Percentiles rank a stretch among this genome's conserved stretches.
Evolutionary conservation across 1,284 basidiomycete genomes (phyloP).

Genomic region (Rhodotorula sp.): DNA sequence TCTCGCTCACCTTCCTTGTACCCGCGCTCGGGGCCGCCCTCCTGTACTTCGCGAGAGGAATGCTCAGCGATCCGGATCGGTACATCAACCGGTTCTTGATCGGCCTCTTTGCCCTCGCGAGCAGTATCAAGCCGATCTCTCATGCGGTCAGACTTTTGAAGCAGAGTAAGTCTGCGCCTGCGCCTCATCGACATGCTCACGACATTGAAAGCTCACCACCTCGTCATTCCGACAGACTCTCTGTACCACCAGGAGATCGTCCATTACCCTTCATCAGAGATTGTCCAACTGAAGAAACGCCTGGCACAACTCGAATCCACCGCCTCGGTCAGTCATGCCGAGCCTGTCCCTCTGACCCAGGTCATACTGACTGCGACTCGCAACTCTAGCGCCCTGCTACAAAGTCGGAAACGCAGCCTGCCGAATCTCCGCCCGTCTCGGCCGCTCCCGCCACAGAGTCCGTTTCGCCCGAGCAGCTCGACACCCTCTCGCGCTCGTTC

Average conservation of each 20-base stretch:
- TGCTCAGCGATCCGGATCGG: constrained; percentile 45
- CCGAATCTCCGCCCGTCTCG: constrained; percentile 38
- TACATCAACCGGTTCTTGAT: constrained; percentile 48
- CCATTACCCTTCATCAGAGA: constrained; percentile 35
- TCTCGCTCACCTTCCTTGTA: constrained; percentile 46
- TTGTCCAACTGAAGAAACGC: constrained; percentile 46
- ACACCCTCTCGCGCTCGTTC: constrained; percentile 47
- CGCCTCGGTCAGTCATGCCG: constrained; percentile 24
- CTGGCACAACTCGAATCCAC: constrained; percentile 47
- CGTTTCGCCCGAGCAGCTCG: constrained; percentile 46
- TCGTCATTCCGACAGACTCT: constrained; percentile 24
- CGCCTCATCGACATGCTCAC: not conserved
- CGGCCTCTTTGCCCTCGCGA: constrained; percentile 48
- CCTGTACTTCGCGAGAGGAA: constrained; percentile 46
- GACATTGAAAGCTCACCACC: too few species aligned
- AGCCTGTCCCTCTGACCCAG: not conserved
- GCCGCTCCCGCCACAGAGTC: constrained; percentile 47
- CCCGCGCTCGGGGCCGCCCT: constrained; percentile 47
- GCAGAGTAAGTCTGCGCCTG: constrained; percentile 4
- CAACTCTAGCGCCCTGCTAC: not conserved
- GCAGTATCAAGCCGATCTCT: constrained; percentile 48
- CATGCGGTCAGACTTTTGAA: constrained; percentile 41
- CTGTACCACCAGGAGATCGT: constrained; percentile 37
- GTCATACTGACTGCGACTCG: not conserved
- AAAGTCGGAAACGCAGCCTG: constrained; percentile 16